phyloP scores from a whole-genome alignment of 2,329 filamentous ascomycete species.

The Fonsecaea multimorphosa region DNA sequence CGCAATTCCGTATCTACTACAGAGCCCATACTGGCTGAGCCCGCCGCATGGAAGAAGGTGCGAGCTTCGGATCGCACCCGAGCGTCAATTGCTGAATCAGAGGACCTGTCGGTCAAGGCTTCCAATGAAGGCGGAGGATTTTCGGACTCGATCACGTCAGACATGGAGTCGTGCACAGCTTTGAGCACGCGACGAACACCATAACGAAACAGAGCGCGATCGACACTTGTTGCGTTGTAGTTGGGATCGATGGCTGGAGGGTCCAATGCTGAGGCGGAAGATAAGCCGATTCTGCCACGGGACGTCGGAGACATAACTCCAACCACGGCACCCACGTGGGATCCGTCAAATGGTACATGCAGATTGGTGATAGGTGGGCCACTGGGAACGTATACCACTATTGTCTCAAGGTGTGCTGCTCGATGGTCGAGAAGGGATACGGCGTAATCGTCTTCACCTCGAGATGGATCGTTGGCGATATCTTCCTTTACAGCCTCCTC shows the following conservation, averaged over 20 bases:
- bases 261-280: conserved; percentile 11
- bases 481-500: conserved; percentile 45
- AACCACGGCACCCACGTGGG: conserved; percentile 38
- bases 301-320: conserved; percentile 36
- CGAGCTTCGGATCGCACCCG: conserved; percentile 38
- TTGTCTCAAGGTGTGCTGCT: conserved; percentile 32
- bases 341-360: conserved; percentile 40
- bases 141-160: conserved; percentile 37
- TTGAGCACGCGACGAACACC: conserved; percentile 35
- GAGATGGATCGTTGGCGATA: conserved; percentile 38
- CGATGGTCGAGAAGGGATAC: conserved; percentile 13
- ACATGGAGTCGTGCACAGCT: conserved; percentile 22
- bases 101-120: conserved; percentile 17
- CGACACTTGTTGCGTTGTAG: conserved; percentile 38
- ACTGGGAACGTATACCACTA: conserved; percentile 41
- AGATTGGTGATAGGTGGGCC: conserved; percentile 26
- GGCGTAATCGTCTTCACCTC: conserved; percentile 23
- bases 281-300: conserved; percentile 36
- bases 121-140: conserved; percentile 26
- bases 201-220: conserved; percentile 30
- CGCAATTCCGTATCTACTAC: conserved; percentile 44
- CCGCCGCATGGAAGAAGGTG: conserved; percentile 44
- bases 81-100: conserved; percentile 38
- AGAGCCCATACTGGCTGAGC: conserved; percentile 48
- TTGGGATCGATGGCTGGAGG: conserved; percentile 42